Evolutionary conservation across 495 filamentous ascomycete genomes (phyloP).

Genomic region (Neurospora africana): DNA sequence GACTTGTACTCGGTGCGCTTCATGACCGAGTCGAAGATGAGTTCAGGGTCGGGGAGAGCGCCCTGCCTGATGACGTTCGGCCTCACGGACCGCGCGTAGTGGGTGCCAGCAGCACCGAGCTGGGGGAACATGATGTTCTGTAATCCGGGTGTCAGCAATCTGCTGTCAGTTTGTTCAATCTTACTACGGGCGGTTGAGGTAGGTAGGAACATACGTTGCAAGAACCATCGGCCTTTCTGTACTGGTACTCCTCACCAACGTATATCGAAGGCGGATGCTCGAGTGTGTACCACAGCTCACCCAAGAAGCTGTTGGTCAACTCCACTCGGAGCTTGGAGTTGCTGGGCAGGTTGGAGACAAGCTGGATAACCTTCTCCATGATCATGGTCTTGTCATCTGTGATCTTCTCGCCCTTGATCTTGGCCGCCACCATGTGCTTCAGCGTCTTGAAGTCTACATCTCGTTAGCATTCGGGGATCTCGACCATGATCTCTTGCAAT

Average conservation of each 20-base stretch:
- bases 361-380: slow-evolving; percentile 70
- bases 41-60: slow-evolving; percentile 60
- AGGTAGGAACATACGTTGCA: slow-evolving; percentile 35
- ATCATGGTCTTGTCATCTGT: slow-evolving; percentile 68
- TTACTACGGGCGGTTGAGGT: not conserved
- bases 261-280: slow-evolving; percentile 46
- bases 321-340: slow-evolving; percentile 51
- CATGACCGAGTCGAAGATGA: slow-evolving; percentile 65
- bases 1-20: slow-evolving; percentile 35
- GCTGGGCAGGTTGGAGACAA: slow-evolving; percentile 55
- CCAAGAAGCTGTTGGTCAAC: slow-evolving; percentile 59
- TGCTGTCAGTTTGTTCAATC: too few relatives aligned
- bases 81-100: slow-evolving; percentile 65
- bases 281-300: slow-evolving; percentile 57
- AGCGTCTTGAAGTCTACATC: slow-evolving; percentile 32
- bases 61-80: slow-evolving; percentile 52
- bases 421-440: slow-evolving; percentile 21
- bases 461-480: not conserved
- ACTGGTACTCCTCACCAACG: slow-evolving; percentile 54
- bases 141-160: not conserved
- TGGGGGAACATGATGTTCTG: slow-evolving; percentile 35
- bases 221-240: slow-evolving; percentile 65
- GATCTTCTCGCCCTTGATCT: slow-evolving; percentile 41
- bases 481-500: not conserved
- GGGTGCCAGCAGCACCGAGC: slow-evolving; percentile 34